phyloP scores from a whole-genome alignment of 352 stramenopile genomes.

The Globisporangium spiculum region DNA sequence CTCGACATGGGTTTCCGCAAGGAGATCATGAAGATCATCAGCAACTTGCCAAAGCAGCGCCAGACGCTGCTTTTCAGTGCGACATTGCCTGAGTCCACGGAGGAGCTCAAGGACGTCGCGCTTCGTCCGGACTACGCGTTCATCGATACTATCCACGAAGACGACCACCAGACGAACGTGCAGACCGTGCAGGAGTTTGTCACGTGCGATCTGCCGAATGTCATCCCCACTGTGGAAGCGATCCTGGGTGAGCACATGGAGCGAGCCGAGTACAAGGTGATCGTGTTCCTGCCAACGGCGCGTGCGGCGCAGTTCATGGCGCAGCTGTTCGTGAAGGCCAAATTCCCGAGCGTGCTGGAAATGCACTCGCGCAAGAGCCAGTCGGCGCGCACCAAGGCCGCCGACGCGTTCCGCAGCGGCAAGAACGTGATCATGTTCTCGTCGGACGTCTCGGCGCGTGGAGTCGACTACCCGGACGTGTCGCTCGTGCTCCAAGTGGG shows the following conservation, averaged over 20 bases:
- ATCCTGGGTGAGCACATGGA: slow-evolving; percentile 78
- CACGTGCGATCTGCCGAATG: slow-evolving; percentile 65
- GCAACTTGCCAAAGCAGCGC: slow-evolving; percentile 47
- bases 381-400: slow-evolving; percentile 79
- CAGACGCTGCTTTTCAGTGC: slow-evolving; percentile 97
- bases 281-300: slow-evolving; percentile 94
- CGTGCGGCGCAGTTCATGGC: slow-evolving; percentile 87
- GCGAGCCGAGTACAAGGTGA: slow-evolving; percentile 88
- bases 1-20: slow-evolving; percentile 95
- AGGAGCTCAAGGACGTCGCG: slow-evolving; percentile 84
- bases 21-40: slow-evolving; percentile 91
- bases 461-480: slow-evolving; percentile 95
- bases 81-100: slow-evolving; percentile 88
- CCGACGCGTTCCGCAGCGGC: slow-evolving; percentile 87
- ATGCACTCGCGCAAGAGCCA: slow-evolving; percentile 97
- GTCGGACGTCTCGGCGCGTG: slow-evolving; percentile 92
- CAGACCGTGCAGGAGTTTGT: slow-evolving; percentile 87
- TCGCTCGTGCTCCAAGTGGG: slow-evolving; percentile 85
- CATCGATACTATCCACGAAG: slow-evolving; percentile 93
- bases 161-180: slow-evolving; percentile 88
- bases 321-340: slow-evolving; percentile 82
- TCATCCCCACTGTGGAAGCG: slow-evolving; percentile 68
- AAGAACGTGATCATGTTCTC: slow-evolving; percentile 92
- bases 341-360: slow-evolving; percentile 84
- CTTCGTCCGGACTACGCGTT: slow-evolving; percentile 87